Evolutionary conservation across 2,329 filamentous ascomycete species (phyloP), one percentile per base, ranked within the genome.

Genomic region (Ophiostoma piceae): DNA sequence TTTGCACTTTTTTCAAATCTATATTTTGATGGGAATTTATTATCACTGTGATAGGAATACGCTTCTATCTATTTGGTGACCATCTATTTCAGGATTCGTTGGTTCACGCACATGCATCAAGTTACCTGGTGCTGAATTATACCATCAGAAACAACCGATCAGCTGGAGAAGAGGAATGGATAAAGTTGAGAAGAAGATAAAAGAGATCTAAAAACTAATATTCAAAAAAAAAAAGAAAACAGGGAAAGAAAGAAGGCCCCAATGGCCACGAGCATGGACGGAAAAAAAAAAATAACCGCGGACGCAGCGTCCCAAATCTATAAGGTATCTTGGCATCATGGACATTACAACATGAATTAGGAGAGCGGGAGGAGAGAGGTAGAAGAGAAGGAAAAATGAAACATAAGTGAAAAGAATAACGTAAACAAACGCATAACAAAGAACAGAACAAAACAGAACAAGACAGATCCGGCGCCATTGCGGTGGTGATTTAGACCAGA

Each of bases 301-400:
- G 66, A 64, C 67, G 64, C 71, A 41, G 32, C 7, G 57, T 67
- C 67, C 71, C 71, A 70, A 71, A 67, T 73, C 69, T 73, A 72
- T 70, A 47, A 71, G 70, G 68, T 72, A 72, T 71, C 54, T 54
- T 72, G 65, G 32, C 60, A 71, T 67, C 43, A 47, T 66, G 43
- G 37, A 41, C 62, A 65, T 41, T 19, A 65, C 62, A 65, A 69
- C 66, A 68, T 68, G 67, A 70, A 68, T 22, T 69, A 68, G 60
- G 51, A 71, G 60, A 68, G 67, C 57, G 67, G 47, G 41, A 22
- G 16, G 26, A 47, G 26, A 8, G n/a, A 35, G 35, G 35, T 4
- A 64, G 19, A 47, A 47, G 22, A 12, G 35, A 41, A 41, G 39
- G 2, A n/a, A n/a, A 19, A 68, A n/a, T 41, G 29, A 43, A n/a